Evolutionary conservation across 108 stramenopile genomes (phyloP), one percentile per base, ranked within the genome.

Genomic region (Thalassiosira profunda): DNA sequence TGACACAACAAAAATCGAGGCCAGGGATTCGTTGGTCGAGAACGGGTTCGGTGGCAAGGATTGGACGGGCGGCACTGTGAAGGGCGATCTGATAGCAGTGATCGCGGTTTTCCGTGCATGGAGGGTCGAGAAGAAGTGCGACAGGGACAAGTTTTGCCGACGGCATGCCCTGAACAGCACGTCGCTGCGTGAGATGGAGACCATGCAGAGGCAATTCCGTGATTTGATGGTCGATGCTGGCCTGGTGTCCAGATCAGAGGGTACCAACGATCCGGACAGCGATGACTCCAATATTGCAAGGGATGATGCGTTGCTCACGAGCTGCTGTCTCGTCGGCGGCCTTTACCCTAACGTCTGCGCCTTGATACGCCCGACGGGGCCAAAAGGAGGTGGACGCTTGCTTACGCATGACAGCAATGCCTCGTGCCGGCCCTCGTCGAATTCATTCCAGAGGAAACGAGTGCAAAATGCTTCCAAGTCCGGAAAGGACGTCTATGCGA

Each of bases 341-440:
- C 56, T 90, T 14, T 86, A 90, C 52, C 89, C 89, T 17, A 87
- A 90, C 62, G 58, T 87, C 23, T 76, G 76, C 35, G 82, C 81
- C 8, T 43, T 89, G 70, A 55, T 82, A 41, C 70, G 88, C 1
- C 88, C 88, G 1, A 55, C 49, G 7, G 58, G 81, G 8, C 37
- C 77, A 2, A 76, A 69, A 23, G 48, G 48, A 18, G n/a, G n/a
- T n/a, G 83, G 78, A 25, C 71, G 84, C 11, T 72, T 82, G 0
- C 42, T 84, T 8, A 83, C 85, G 8, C 80, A 82, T 48, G 79
- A 84, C 26, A 71, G 79, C 23, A 80, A 82, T 14, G 51, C 58
- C 26, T 37, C 34, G 15, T n/a, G n/a, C n/a, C 54, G 47, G 5
- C 77, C 85, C 7, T 61, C 68, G 12, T 71, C 70, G 8, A 58